phyloP scores from a whole-genome alignment of 23 red algal species.

The Chondrus crispus region DNA sequence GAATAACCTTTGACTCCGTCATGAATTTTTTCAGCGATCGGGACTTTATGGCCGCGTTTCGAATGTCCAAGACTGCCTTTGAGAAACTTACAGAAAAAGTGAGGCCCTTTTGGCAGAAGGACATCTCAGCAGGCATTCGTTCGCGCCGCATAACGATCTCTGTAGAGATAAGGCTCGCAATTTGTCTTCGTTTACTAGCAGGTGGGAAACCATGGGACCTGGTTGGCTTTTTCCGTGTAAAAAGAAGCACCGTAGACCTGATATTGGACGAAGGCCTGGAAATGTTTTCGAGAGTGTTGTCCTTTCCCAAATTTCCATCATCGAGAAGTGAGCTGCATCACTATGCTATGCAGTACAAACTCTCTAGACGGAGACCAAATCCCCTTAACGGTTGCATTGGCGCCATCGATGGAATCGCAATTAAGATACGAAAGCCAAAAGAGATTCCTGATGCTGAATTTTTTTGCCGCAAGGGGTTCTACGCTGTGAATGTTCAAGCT shows the following conservation, averaged over 20 bases:
- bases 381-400: constrained; percentile 6
- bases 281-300: background rate
- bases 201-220: background rate
- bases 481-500: background rate
- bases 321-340: background rate
- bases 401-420: background rate
- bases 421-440: background rate
- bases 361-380: background rate
- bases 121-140: background rate
- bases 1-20: background rate
- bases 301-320: background rate
- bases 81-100: background rate
- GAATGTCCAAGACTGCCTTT: background rate
- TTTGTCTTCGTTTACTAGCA: background rate
- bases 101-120: background rate
- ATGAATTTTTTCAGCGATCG: background rate
- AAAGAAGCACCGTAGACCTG: background rate
- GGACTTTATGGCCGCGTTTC: background rate
- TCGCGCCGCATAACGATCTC: background rate
- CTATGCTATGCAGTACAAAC: background rate
- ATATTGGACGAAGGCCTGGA: background rate
- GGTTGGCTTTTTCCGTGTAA: background rate
- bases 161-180: background rate
- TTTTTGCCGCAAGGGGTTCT: constrained; percentile 17
- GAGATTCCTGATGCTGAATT: background rate